Evolutionary conservation across 202 grass and related monocot species (phyloP).

Genomic region (Carex sylvatica): DNA sequence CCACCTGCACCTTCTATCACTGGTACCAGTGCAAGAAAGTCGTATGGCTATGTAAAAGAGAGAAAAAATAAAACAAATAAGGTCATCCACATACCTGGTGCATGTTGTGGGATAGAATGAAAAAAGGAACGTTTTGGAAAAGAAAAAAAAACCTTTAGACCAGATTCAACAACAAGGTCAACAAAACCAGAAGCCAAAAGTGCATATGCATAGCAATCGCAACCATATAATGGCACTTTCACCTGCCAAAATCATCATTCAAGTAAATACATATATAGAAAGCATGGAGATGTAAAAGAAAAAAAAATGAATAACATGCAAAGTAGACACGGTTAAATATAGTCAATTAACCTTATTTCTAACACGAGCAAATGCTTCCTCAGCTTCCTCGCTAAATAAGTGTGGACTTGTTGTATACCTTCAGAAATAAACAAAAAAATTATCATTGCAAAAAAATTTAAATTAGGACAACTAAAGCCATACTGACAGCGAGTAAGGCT

Average conservation of each 20-base stretch:
- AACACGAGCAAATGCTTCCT: constrained; percentile 75
- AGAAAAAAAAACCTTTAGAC: constrained; percentile 57
- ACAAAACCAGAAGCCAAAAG: constrained; percentile 87
- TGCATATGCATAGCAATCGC: constrained; percentile 97
- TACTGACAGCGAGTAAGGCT: background rate
- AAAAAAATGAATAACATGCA: background rate
- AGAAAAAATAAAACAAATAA: constrained; percentile 7
- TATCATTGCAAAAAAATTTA: background rate
- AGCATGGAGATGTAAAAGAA: constrained; percentile 19
- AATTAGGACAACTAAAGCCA: background rate
- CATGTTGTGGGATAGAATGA: background rate
- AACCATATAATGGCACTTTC: constrained; percentile 94
- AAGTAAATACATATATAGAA: background rate
- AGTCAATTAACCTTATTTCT: constrained; percentile 58
- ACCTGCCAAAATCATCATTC: constrained; percentile 36
- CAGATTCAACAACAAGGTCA: constrained; percentile 89
- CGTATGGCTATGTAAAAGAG: constrained; percentile 59
- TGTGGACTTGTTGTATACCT: constrained; percentile 97
- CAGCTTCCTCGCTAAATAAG: constrained; percentile 68
- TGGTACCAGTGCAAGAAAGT: constrained; percentile 77
- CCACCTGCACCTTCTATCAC: constrained; percentile 93
- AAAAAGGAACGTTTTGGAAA: background rate
- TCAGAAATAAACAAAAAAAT: constrained; percentile 17
- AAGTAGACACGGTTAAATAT: background rate
- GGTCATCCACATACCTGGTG: background rate